Evolutionary conservation across 305 asterid genomes (phyloP), one percentile per base, ranked within the genome.

Genomic region (Plantago lanceolata): DNA sequence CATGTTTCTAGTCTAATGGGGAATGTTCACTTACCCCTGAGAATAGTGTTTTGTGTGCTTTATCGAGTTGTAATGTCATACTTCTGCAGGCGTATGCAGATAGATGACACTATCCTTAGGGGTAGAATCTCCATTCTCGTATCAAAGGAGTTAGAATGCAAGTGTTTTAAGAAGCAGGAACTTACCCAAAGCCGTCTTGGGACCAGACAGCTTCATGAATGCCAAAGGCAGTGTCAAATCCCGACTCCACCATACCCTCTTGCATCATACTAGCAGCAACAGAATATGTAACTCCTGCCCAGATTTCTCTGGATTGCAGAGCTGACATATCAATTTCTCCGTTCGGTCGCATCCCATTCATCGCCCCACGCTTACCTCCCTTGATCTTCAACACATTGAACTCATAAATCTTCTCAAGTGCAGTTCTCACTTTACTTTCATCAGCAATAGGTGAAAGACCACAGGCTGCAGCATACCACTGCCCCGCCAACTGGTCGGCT

Each of bases 401-500:
- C 13, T 69, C 20, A 16, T 74, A 75, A 52, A 78, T 67, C 13
- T 68, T 74, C 49, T 75, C 73, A 0, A 78, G 78, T 8, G 80
- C 71, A 13, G 65, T 68, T n/a, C 58, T 73, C 40, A 72, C 83
- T 61, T 81, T 81, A 48, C 78, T 82, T 66, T 79, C 90, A 54
- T 79, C 86, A 0, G 82, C 86, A 48, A 87, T 84, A 14, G 90
- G 84, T 45, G 61, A 69, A 58, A 87, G 89, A 47, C 88, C 90
- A 49, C 88, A 84, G 14, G 95, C 92, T 63, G 78, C 61, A 60
- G 93, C 93, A 63, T 75, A 87, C 95, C 95, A 87, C 66, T 87
- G 86, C 20, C 95, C 95, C 5, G 95, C 95, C 79, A 87, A 66
- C 74, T 85, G 95, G 76, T 87, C 95, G 7, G 95, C 90, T 71